A percentile compares a stretch with the other conserved stretches of the same genome.
Conservation (phyloP, 768 basidiomycete genomes). For the Imleria badia region DNA sequence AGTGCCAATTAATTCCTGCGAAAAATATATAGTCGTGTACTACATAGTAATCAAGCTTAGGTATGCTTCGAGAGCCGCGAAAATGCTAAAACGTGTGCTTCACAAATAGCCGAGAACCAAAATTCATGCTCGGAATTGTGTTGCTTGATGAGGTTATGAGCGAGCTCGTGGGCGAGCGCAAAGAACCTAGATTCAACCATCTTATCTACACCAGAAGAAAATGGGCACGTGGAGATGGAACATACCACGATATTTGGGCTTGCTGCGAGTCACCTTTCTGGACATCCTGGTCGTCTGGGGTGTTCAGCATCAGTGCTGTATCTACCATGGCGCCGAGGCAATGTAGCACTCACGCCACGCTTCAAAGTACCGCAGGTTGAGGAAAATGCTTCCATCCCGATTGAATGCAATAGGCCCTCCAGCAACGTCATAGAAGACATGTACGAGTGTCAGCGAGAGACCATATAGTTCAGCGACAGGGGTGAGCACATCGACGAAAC, state of each 20-base stretch:
- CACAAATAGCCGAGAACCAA: background rate
- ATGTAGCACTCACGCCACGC: conserved; percentile 67
- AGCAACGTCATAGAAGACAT: conserved; percentile 77
- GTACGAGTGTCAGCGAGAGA: conserved; percentile 67
- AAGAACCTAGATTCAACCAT: background rate
- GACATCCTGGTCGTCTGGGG: background rate
- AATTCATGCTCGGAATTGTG: background rate
- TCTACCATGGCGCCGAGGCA: background rate
- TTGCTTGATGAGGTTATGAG: background rate
- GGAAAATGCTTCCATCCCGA: conserved; percentile 76
- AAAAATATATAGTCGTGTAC: too few species aligned
- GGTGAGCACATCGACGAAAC: conserved; percentile 68
- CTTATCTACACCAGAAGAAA: background rate
- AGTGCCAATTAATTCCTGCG: too few species aligned
- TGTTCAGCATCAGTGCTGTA: background rate
- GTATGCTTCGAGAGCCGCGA: too few species aligned
- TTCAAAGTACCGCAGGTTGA: conserved; percentile 81
- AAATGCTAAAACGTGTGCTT: too few species aligned
- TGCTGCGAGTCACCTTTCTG: background rate
- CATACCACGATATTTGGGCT: background rate
- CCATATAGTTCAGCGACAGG: conserved; percentile 68
- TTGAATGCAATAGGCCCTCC: conserved; percentile 93
- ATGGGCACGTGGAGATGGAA: background rate
- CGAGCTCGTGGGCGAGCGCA: background rate
- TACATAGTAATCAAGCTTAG: too few species aligned